Percentiles rank a stretch among this genome's conserved stretches.
These are phyloP conservation scores for Neoconidiobolus thromboides DNA, from an alignment of 371 early-diverging fungal genomes.

Conservation along the genomic window DNA sequence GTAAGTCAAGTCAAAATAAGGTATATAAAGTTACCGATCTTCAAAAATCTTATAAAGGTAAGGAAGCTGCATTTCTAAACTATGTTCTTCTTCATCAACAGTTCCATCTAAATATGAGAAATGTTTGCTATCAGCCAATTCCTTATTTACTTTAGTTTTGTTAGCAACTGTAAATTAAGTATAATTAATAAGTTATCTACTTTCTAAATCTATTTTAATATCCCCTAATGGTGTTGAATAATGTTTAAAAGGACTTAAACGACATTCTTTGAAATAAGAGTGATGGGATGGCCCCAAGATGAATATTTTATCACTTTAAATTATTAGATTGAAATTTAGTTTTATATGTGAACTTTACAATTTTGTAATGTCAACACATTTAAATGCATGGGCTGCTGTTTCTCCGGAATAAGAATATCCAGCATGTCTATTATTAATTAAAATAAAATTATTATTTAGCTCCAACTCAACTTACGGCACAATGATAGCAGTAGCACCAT, in stretches of 20 bases:
- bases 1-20: not conserved
- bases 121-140: conserved; percentile 31
- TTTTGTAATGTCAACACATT: conserved; percentile 30
- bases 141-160: conserved; percentile 19
- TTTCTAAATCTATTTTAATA: conserved; percentile 38
- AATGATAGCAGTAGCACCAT: conserved; percentile 50
- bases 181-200: conserved; percentile 12
- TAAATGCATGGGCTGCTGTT: conserved; percentile 75
- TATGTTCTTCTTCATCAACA: conserved; percentile 83
- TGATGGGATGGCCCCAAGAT: conserved; percentile 89
- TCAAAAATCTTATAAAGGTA: conserved; percentile 58
- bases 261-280: conserved; percentile 57
- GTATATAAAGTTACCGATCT: conserved; percentile 17
- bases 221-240: conserved; percentile 81
- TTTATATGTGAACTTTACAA: conserved; percentile 22
- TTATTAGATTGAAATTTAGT: not conserved
- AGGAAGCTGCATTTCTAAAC: conserved; percentile 91
- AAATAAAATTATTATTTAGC: not conserved
- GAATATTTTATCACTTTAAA: conserved; percentile 53
- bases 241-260: conserved; percentile 38
- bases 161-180: not conserved
- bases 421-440: conserved; percentile 45
- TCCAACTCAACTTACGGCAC: conserved; percentile 39
- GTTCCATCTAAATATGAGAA: conserved; percentile 38
- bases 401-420: conserved; percentile 78